Base-by-base conservation (phyloP, 2,329 filamentous ascomycete species). In the Clarireedia paspali region DNA sequence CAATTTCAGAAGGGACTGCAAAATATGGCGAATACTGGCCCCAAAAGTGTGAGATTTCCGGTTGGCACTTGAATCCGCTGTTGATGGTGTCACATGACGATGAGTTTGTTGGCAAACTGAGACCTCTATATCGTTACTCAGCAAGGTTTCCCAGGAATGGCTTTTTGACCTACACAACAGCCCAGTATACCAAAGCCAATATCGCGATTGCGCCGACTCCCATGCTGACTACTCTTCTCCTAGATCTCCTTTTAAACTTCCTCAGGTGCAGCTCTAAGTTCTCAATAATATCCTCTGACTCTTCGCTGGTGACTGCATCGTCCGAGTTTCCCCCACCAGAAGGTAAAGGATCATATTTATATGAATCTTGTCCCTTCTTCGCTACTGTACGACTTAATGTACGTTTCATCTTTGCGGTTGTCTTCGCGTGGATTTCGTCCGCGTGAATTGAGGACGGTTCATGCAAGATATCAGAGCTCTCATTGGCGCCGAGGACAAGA, bases 21-120 rank as follows among this genome's bases (percentile, higher is more conserved):
- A 88, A 96, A 73, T 84, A 95, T 2, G 91, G 89, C 17, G 89
- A 87, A 70, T 96, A 96, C 69, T 92, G 90, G 55, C 91, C 91
- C 89, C 90, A 95, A 55, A 57, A 66, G 20, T 64, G 68, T 47
- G 68, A 68, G 38, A 70, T 67, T 44, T 63, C 57, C 26, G 66
- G 62, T 53, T 62, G 57, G 53, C 68, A 70, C 55, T 62, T 62
- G 55, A 64, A 70, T 38, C 68, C 68, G 53, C 56, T 47, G 9
- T 64, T 53, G 14, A 66, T 54, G 20, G 62, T 63, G 54, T 68
- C 66, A 63, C 68, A 70, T 36, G 63, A 63, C 27, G 55, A 57
- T 34, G 55, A 58, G 14, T 55, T 50, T 15, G 26, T 39, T 26
- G 56, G 38, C 24, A 56, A 39, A n/a, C 44, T 51, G 34, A 58